Percentiles rank a stretch among this genome's conserved stretches.
Conservation (phyloP, 208 protist genomes). For the Trypanosoma avium region DNA sequence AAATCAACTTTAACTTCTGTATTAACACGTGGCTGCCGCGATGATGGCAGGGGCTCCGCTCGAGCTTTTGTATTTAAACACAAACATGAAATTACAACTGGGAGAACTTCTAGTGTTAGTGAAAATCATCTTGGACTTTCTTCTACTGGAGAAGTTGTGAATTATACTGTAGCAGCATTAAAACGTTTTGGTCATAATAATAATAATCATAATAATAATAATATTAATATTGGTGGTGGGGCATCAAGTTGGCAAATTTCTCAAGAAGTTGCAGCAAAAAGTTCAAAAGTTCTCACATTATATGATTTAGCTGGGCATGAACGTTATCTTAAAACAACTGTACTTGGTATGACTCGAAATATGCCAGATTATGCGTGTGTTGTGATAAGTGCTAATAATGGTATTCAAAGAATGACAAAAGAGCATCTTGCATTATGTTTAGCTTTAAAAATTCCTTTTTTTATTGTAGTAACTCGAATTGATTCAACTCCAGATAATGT, state of each 20-base stretch:
- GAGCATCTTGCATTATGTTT: conserved; percentile 97
- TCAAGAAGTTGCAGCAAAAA: conserved; percentile 76
- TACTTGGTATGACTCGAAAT: conserved; percentile 96
- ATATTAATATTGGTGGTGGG: not conserved
- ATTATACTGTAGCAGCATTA: conserved; percentile 54
- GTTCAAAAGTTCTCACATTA: conserved; percentile 95
- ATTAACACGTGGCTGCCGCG: conserved; percentile 85
- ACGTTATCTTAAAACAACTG: conserved; percentile 97
- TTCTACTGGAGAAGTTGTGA: conserved; percentile 88
- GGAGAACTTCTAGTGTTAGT: conserved; percentile 94
- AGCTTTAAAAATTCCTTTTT: conserved; percentile 96
- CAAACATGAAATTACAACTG: conserved; percentile 95
- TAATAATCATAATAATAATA: not conserved
- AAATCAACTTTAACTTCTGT: conserved; percentile 93
- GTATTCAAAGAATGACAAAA: conserved; percentile 94
- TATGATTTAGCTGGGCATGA: conserved; percentile 98
- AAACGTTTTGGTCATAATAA: not conserved
- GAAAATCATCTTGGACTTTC: conserved; percentile 97
- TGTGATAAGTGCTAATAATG: conserved; percentile 92
- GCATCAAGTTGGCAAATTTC: conserved; percentile 32
- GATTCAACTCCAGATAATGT: conserved; percentile 95
- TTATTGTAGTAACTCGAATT: conserved; percentile 96
- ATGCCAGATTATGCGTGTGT: conserved; percentile 95
- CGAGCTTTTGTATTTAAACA: conserved; percentile 93
- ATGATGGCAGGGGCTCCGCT: conserved; percentile 87